phyloP scores from a whole-genome alignment of 345 rosid species.

The Litchi chinensis region DNA sequence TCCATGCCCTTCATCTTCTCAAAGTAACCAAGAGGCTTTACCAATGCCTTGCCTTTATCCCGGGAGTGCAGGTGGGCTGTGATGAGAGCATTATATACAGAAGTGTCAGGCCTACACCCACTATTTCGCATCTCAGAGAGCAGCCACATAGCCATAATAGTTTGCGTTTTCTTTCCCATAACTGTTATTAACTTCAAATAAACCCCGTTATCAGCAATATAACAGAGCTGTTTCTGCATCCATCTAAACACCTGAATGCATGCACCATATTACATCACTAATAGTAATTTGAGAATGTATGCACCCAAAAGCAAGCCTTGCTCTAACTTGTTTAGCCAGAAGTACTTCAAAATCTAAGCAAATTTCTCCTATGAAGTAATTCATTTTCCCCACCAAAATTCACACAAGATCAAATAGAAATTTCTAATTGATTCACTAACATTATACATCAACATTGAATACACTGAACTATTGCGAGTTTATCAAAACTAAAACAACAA shows the following conservation, averaged over 20 bases:
- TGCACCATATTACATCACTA: not conserved
- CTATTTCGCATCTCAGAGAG: slow-evolving; percentile 95
- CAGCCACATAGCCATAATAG: slow-evolving; percentile 96
- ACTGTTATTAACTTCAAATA: slow-evolving; percentile 79
- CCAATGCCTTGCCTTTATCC: no score
- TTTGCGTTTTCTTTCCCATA: slow-evolving; percentile 90
- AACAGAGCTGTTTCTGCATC: slow-evolving; percentile 98
- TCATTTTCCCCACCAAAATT: not conserved
- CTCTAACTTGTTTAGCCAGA: not conserved
- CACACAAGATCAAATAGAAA: not conserved
- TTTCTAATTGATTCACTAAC: not conserved
- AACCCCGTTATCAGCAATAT: slow-evolving; percentile 78
- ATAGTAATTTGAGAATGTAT: not conserved
- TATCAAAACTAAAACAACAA: not conserved
- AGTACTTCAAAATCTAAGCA: not conserved
- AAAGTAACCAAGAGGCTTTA: no score
- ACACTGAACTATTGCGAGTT: not conserved
- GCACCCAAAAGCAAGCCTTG: not conserved
- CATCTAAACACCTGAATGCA: slow-evolving; percentile 81
- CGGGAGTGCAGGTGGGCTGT: no score
- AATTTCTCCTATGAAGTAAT: not conserved
- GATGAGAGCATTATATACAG: slow-evolving; percentile 88
- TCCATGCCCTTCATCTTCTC: no score
- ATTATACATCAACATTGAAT: not conserved
- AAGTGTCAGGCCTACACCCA: slow-evolving; percentile 89